Percentiles rank a stretch among this genome's conserved stretches.
phyloP scores from a whole-genome alignment of 2,329 filamentous ascomycete species.

The Fusarium musae region DNA sequence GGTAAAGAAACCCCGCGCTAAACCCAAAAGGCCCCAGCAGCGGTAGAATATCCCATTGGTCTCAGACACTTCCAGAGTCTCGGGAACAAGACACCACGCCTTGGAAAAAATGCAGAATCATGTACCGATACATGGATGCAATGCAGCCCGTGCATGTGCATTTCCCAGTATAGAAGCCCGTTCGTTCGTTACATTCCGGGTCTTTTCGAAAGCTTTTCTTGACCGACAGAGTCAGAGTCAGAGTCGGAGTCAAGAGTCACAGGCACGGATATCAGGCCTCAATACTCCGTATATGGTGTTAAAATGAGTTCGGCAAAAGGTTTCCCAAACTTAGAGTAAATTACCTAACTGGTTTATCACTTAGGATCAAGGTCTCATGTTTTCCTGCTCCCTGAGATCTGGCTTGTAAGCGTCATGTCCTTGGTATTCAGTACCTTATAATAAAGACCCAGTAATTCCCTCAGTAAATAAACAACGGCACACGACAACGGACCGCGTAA shows the following conservation, averaged over 20 bases:
- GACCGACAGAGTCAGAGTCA: conserved; percentile 28
- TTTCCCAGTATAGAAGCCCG: not conserved
- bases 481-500: not conserved
- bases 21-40: conserved; percentile 6
- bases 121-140: not conserved
- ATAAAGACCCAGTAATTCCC: conserved; percentile 25
- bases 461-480: conserved; percentile 14
- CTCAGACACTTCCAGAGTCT: conserved; percentile 18
- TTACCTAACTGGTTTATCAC: not conserved
- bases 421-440: not conserved
- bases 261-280: not conserved
- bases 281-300: not conserved
- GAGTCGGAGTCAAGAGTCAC: not conserved
- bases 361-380: not conserved
- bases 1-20: conserved; percentile 27
- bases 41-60: conserved; percentile 25
- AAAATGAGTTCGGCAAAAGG: not conserved
- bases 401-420: conserved; percentile 19
- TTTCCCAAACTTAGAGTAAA: not conserved
- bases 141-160: not conserved
- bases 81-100: conserved; percentile 12
- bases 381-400: not conserved
- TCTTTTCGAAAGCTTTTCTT: conserved; percentile 10
- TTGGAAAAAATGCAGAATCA: not conserved
- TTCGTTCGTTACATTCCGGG: not conserved